phyloP scores from a whole-genome alignment of 257 asterid species.

The Thymus quinquecostatus region DNA sequence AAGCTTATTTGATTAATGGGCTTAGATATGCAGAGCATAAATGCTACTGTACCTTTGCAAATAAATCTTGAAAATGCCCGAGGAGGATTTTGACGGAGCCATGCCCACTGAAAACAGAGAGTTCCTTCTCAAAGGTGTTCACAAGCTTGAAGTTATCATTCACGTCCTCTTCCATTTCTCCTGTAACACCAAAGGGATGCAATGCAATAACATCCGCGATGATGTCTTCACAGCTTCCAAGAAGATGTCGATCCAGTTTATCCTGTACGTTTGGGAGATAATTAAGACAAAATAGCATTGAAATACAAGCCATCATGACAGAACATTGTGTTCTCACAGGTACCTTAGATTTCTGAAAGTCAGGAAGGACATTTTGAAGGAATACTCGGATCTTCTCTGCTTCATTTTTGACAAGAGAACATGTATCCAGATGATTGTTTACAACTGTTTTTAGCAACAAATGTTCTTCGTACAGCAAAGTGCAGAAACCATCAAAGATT shows the following conservation, averaged over 20 bases:
- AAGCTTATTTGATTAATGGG: no score
- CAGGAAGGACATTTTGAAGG: conserved; percentile 54
- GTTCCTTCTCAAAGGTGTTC: conserved; percentile 47
- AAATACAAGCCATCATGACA: conserved; percentile 6
- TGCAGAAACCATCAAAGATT: conserved; percentile 69
- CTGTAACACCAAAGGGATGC: conserved; percentile 73
- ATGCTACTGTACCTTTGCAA: conserved; percentile 54
- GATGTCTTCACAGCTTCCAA: conserved; percentile 54
- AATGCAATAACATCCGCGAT: conserved; percentile 40
- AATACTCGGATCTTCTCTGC: conserved; percentile 51
- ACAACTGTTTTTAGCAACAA: conserved; percentile 61
- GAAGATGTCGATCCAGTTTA: conserved; percentile 67
- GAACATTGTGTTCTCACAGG: neutral
- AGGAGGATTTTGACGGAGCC: conserved; percentile 60
- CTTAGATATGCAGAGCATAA: neutral
- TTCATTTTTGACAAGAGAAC: conserved; percentile 55
- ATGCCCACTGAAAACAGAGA: conserved; percentile 43
- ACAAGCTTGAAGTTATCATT: conserved; percentile 58
- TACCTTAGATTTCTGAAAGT: conserved; percentile 80
- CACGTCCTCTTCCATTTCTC: conserved; percentile 71
- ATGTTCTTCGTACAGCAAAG: conserved; percentile 61
- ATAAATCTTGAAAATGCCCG: conserved; percentile 57
- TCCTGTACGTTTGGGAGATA: conserved; percentile 47
- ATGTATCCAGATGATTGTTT: conserved; percentile 62
- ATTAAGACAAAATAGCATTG: conserved; percentile 21